Base-by-base conservation (phyloP, 345 rosid species). In the Acer yangbiense region DNA sequence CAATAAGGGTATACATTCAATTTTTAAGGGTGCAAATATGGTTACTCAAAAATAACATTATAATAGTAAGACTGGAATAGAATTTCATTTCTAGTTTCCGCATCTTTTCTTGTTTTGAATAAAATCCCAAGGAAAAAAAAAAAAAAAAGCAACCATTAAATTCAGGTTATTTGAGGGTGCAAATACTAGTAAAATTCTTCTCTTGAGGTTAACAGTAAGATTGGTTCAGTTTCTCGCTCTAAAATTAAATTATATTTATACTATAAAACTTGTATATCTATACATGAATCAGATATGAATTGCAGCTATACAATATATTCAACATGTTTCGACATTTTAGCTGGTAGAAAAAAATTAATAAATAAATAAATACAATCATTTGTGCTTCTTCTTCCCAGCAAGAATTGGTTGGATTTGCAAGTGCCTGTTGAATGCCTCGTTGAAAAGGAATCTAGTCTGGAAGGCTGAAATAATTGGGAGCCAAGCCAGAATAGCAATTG, bases 351-450 rank as follows among this genome's bases (percentile, higher is more conserved):
- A 23, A 41, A 25, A 25, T n/a, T n/a, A n/a, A n/a, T n/a, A n/a
- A n/a, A n/a, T n/a, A 25, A 25, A 25, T 23, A 69, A 39, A 65
- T n/a, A n/a, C 67, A 41, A 6, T 72, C 20, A 85, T 82, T 74
- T 76, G 72, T 85, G 87, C 79, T 88, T 91, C 86, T 85, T 92
- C 86, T 90, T 93, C 67, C 93, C 98, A 3, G 93, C 87, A 80
- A 95, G 99, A 90, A 95, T 92, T 17, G 97, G 94, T 62, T 93
- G 89, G 79, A 95, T 92, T n/a, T 93, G 93, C 87, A 95, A 83
- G 82, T 90, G 89, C 78, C 97, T 86, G 65, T 85, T 92, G 86
- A 90, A 91, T 41, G 97, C 99, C 78, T 89, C 92, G 2, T 95
- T 93, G 88, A 95, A 95, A 61, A 95, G 99, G 86, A 95, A 92